Evolutionary conservation across 2,329 filamentous ascomycete genomes (phyloP), one percentile per base, ranked within the genome.

Genomic region (Aspergillus tamarii): DNA sequence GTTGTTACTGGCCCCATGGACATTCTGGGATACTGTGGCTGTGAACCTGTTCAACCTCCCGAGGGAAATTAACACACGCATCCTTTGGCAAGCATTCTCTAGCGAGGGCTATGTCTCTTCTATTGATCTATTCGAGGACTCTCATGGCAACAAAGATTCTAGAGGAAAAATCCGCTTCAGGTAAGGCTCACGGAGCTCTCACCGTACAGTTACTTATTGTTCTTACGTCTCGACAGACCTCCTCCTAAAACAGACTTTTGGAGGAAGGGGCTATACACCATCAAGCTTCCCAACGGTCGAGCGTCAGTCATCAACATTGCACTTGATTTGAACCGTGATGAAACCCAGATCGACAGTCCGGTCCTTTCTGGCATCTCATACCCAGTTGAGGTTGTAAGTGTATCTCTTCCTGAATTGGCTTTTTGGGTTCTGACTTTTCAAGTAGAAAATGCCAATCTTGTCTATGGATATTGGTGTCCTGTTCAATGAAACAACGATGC

Each of bases 391-490:
- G 63, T 78, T 64, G 80, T 82, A 68, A 69, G 78, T 71, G 34
- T 10, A 14, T 16, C 43, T n/a, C 46, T 46, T 19, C 7, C 14
- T 45, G 46, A 53, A 21, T 52, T 61, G 14, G 60, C 39, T 30
- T 55, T 56, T 48, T 14, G 26, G 16, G 30, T 4, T 55, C 34
- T 55, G 16, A 55, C 52, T 16, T 43, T 10, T 41, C 8, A 19
- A 50, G 1, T 76, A 85, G 74, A 80, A 72, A 19, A 66, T 88
- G 1, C 70, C 74, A 1, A 80, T 84, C 3, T 69, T 73, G 1
- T 79, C 77, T 0, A 70, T 93, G 1, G 83, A 87, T 21, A 90
- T 93, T 68, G 91, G 91, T 0, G 80, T 87, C 46, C 82, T 88
- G 77, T 69, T 84, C 1, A 77, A 82, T 1, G 82, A 85, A 5